phyloP scores from a whole-genome alignment of 345 rosid species.

The Dipteronia dyeriana region DNA sequence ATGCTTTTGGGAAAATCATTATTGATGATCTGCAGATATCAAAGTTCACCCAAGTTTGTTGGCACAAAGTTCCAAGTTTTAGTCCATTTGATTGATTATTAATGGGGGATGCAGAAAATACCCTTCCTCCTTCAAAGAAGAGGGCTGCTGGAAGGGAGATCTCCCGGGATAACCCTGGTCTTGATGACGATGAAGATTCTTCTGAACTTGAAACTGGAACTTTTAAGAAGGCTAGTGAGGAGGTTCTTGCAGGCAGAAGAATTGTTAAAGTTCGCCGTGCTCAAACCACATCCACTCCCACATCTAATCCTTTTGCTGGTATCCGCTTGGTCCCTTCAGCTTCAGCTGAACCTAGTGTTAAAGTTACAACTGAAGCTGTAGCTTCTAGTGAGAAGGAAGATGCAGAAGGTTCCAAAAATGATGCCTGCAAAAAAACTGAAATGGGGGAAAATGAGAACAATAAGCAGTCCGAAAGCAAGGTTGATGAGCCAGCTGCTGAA shows the following conservation, averaged over 20 bases:
- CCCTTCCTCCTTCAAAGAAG: constrained; percentile 87
- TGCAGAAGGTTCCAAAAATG: constrained; percentile 30
- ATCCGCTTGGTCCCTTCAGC: constrained; percentile 60
- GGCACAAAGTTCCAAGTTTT: background rate
- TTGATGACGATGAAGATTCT: constrained; percentile 80
- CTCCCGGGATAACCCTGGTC: constrained; percentile 75
- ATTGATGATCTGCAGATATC: constrained; percentile 14
- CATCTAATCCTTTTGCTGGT: constrained; percentile 86
- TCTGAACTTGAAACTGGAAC: constrained; percentile 66
- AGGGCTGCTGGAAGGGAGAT: constrained; percentile 93
- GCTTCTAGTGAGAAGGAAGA: constrained; percentile 27
- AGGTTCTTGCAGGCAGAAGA: constrained; percentile 79
- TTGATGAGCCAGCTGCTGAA: constrained; percentile 30
- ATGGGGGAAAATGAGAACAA: constrained; percentile 21
- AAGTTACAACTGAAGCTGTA: constrained; percentile 35
- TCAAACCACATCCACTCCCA: constrained; percentile 43
- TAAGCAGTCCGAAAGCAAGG: constrained; percentile 31
- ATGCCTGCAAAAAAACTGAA: constrained; percentile 21
- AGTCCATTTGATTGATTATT: constrained; percentile 12
- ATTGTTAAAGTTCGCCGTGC: constrained; percentile 75
- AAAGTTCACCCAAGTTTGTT: background rate
- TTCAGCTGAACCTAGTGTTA: constrained; percentile 32
- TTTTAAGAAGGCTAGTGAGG: constrained; percentile 90
- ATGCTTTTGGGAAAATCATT: background rate
- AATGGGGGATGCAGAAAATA: constrained; percentile 82